These are phyloP conservation scores for Dendryphion nanum DNA, from an alignment of 2,329 filamentous ascomycete species.

Conservation along the genomic window DNA sequence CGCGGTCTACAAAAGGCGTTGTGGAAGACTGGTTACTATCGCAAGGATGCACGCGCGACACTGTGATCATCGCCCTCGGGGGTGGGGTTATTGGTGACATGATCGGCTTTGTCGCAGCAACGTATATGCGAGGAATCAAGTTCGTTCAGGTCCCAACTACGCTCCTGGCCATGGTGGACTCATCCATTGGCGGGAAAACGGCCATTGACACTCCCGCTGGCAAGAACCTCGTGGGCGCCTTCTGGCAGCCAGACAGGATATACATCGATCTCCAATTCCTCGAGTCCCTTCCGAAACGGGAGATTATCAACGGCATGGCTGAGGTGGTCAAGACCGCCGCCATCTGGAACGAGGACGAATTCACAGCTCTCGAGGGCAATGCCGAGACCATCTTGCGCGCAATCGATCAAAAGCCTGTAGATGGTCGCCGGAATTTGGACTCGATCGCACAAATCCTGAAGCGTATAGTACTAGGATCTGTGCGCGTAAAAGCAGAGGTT, in stretches of 20 bases:
- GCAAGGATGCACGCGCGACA: slow-evolving; percentile 90
- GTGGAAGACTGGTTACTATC: slow-evolving; percentile 97
- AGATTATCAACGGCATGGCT: slow-evolving; percentile 98
- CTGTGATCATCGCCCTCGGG: slow-evolving; percentile 89
- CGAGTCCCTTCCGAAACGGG: slow-evolving; percentile 82
- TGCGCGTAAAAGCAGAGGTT: slow-evolving; percentile 89
- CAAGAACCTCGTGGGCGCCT: slow-evolving; percentile 93
- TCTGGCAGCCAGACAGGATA: slow-evolving; percentile 93
- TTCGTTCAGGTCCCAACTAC: slow-evolving; percentile 97
- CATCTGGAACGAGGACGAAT: slow-evolving; percentile 90
- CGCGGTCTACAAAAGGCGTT: slow-evolving; percentile 86
- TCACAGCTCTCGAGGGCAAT: slow-evolving; percentile 78
- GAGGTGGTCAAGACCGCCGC: slow-evolving; percentile 96
- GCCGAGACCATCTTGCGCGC: slow-evolving; percentile 73
- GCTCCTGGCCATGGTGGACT: slow-evolving; percentile 95
- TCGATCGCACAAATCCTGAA: slow-evolving; percentile 59
- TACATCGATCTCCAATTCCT: slow-evolving; percentile 94
- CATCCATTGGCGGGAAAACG: slow-evolving; percentile 96
- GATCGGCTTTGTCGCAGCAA: slow-evolving; percentile 95
- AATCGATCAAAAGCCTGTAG: slow-evolving; percentile 60
- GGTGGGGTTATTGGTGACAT: slow-evolving; percentile 97
- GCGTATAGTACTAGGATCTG: slow-evolving; percentile 78
- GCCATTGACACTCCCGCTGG: slow-evolving; percentile 95
- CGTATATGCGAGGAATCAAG: slow-evolving; percentile 95
- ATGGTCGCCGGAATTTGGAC: slow-evolving; percentile 61